Base-by-base conservation (phyloP, 192 early-diverging fungal genomes). In the Coemansia sp. region DNA sequence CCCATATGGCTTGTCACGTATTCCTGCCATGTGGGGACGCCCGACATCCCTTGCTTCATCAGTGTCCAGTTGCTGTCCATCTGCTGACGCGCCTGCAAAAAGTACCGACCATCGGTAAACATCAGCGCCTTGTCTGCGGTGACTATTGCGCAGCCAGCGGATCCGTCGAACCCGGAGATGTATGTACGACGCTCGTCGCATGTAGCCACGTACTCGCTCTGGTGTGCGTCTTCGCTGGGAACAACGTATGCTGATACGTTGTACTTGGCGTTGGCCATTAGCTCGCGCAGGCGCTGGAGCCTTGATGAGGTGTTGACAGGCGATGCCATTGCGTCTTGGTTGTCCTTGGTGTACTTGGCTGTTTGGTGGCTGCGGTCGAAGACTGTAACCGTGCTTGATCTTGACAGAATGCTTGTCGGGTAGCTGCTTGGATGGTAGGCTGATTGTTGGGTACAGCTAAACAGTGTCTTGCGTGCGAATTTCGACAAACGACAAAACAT, bases 61-160 rank as follows among this genome's bases (percentile, higher is more conserved):
- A 99, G 80, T 48, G 85, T 90, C 97, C 97, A 99, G 80, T 95
- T 94, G 59, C 49, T 56, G 75, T 96, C 95, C 66, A 99, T 84
- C 80, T 99, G 93, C 74, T 93, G 82, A 3, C 89, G 87, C 14
- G 95, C 97, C 73, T 99, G 97, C 66, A 99, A 79, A 82, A 94
- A 97, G 89, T 99, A 99, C 55, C 97, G 88, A 5, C 97, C 97
- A 75, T 99, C 97, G 6, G 97, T 99, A 73, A 96, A 99, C 55
- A 99, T 85, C 30, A 91, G 89, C 56, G 95, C 95, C 56, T 86
- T 71, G 38, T 90, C 86, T 32, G 75, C 50, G 3, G 93, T 91
- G 17, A 99, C 88, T 45, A 99, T 87, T 7, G 95, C 97, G 56
- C 90, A 87, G 76, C 93, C 94, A n/a, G 97, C 95, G 18, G 97